phyloP scores from a whole-genome alignment of 2,329 filamentous ascomycete species.

The Apiospora saccharicola region DNA sequence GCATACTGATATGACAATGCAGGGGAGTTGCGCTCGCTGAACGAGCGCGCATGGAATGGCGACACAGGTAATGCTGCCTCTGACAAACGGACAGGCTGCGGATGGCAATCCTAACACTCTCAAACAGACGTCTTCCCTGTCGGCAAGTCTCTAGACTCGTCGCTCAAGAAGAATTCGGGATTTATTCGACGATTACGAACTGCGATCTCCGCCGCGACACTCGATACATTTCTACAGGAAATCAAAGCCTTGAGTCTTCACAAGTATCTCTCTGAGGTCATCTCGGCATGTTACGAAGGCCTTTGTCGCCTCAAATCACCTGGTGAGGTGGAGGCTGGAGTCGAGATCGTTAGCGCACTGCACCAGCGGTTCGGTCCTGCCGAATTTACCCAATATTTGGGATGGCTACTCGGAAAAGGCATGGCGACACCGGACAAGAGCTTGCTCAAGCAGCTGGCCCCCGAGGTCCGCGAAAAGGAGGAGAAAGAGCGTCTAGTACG shows the following conservation, averaged over 20 bases:
- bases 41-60: conserved; percentile 86
- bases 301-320: conserved; percentile 90
- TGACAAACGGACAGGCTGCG: conserved; percentile 24
- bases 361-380: conserved; percentile 91
- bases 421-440: conserved; percentile 90
- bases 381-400: conserved; percentile 91
- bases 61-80: conserved; percentile 71
- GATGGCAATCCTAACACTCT: conserved; percentile 32
- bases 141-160: conserved; percentile 85
- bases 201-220: conserved; percentile 80
- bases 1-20: conserved; percentile 36
- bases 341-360: conserved; percentile 93
- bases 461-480: conserved; percentile 89
- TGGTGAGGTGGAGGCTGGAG: conserved; percentile 88
- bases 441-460: conserved; percentile 76
- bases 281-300: conserved; percentile 94
- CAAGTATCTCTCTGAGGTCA: conserved; percentile 97
- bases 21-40: conserved; percentile 92
- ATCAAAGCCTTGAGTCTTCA: conserved; percentile 89
- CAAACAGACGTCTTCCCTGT: conserved; percentile 77
- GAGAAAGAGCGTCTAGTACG: conserved; percentile 91
- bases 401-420: conserved; percentile 90
- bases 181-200: conserved; percentile 97
- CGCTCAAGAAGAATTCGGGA: conserved; percentile 96
- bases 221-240: conserved; percentile 86